Base-by-base conservation (phyloP, 495 filamentous ascomycete genomes). In the Penicillium psychrofluorescens region DNA sequence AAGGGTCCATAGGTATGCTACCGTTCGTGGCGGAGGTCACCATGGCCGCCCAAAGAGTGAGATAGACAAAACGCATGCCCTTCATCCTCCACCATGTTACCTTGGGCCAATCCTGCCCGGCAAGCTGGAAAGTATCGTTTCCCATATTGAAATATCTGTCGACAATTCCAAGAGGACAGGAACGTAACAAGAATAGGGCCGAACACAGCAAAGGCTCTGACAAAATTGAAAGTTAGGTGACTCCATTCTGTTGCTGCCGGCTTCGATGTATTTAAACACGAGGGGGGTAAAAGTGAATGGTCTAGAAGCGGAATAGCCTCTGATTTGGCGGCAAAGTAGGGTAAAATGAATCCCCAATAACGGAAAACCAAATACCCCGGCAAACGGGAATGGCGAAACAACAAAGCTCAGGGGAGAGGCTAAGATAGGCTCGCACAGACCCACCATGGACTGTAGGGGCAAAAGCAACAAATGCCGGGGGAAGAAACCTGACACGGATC, bases 41-140 rank as follows among this genome's bases (percentile, higher is more conserved):
- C 44, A 67, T 60, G 27, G 60, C 64, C 22, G 62, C 58, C 58
- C 59, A 60, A 31, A 67, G 41, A 12, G 57, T 62, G 29, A 67
- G 46, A 48, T 69, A 69, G 22, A 61, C 54, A 28, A 45, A 57
- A 13, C 66, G 50, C 66, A 69, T 69, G 7, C 59, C 59, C 38
- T 59, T 61, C 48, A 62, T 59, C 43, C 51, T 63, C 48, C 51
- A 69, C 66, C 66, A 69, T 22, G 56, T 62, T 10, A 70, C 61
- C 32, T 53, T 58, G 2, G 64, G 62, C 55, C 63, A 70, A 14
- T 70, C 48, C 36, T 55, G 62, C 40, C 66, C 66, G 30, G 50
- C 66, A 38, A 70, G 57, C 49, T 61, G 55, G 41, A 70, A 70
- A 16, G 66, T 70, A n/a, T 64, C 54, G 39, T 66, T 61, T 6